Conservation (phyloP, 805 yeast species). For the Ogataea salicorniae region DNA sequence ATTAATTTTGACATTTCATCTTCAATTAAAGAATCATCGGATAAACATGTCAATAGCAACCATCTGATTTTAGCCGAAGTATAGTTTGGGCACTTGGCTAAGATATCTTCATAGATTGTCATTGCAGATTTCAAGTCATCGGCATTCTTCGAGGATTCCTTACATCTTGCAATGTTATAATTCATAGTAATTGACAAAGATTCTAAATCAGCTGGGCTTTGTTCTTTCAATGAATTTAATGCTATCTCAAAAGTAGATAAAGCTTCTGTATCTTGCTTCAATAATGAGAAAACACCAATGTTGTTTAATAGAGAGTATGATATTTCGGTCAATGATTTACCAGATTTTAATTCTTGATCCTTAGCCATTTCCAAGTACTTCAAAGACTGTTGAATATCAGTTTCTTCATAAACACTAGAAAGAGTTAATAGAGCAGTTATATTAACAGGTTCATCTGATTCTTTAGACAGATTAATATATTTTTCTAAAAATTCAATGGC, state of each 20-base stretch:
- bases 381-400: constrained; percentile 63
- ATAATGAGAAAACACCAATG: constrained; percentile 75
- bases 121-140: constrained; percentile 27
- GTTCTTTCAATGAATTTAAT: constrained; percentile 33
- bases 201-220: constrained; percentile 14
- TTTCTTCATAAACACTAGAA: constrained; percentile 64
- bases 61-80: constrained; percentile 70
- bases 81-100: constrained; percentile 61
- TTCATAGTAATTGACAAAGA: constrained; percentile 41
- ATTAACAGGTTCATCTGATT: constrained; percentile 51
- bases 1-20: constrained; percentile 53
- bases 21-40: constrained; percentile 44
- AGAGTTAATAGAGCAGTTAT: constrained; percentile 64
- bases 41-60: constrained; percentile 53
- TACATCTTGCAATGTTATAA: constrained; percentile 75
- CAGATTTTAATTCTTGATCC: constrained; percentile 41
- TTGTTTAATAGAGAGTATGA: constrained; percentile 69
- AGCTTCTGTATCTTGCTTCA: constrained; percentile 46
- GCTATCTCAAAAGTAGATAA: constrained; percentile 42
- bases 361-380: constrained; percentile 42
- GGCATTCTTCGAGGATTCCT: constrained; percentile 28
- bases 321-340: constrained; percentile 38
- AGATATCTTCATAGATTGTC: constrained; percentile 48
- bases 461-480: constrained; percentile 59
- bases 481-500: constrained; percentile 65